Base-by-base conservation (phyloP, 148 eudicot species). In the Fallopia convolvulus region DNA sequence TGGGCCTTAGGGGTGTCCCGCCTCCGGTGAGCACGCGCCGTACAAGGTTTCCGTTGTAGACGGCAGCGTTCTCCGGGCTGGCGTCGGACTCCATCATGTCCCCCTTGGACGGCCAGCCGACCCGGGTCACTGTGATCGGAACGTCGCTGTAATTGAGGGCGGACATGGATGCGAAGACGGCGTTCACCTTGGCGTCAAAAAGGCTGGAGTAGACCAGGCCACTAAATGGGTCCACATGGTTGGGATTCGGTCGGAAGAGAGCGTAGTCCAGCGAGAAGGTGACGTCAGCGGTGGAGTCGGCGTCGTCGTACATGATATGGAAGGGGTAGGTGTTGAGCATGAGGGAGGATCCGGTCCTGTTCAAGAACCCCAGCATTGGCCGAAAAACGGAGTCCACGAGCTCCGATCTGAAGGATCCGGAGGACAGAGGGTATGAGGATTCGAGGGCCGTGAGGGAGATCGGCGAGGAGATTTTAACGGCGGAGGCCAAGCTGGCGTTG, bases 51-150 rank as follows among this genome's bases (percentile, higher is more conserved):
- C 97, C 96, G 80, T 90, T 92, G 72, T 92, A 94, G 2, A 91
- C 86, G 0, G 94, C 97, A 1, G 99, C 97, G 48, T 92, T 94
- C 1, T 84, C 86, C 0, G 86, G 44, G 6, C 82, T 81, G 14
- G 97, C 96, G 13, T 97, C 99, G 8, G 89, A 17, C 44, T 94
- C 99, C 41, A 77, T 88, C 20, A 79, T 49, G 33, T 92, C 97
- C 0, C 99, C 99, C 49, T 89, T 90, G 0, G 97, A 94, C 0
- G 99, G 99, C 99, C 97, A 94, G 0, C 99, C 99, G 0, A 97
- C 92, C 56, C 92, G 96, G 8, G 92, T 80, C 3, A 94, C 97
- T 4, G 86, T 84, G 33, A 94, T 76, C 14, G 79, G 78, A 4
- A 92, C 78, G 41, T 94, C 96, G 52, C 90, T 81, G 85, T 86